phyloP scores from a whole-genome alignment of 768 basidiomycete species.

The Leccinum sublutescens region DNA sequence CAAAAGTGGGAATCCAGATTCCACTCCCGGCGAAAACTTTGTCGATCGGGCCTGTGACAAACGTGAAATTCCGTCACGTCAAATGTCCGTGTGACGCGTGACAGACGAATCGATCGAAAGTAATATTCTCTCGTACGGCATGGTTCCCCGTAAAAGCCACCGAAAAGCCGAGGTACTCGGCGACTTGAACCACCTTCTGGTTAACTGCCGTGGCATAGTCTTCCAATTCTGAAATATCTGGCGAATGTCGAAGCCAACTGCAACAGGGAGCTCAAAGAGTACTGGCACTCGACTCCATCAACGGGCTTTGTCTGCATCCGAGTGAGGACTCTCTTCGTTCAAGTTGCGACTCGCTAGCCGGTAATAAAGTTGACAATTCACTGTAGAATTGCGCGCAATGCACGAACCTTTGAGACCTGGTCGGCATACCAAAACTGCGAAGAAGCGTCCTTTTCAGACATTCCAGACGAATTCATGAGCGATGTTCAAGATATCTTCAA shows the following conservation, averaged over 20 bases:
- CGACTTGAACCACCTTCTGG: slow-evolving; percentile 7
- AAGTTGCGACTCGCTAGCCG: neutral
- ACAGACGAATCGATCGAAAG: too few species aligned
- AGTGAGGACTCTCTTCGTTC: slow-evolving; percentile 31
- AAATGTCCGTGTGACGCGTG: too few species aligned
- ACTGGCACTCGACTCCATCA: slow-evolving; percentile 19
- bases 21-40: too few species aligned
- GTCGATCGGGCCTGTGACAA: too few species aligned
- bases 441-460: slow-evolving; percentile 45
- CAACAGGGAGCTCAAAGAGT: slow-evolving; percentile 11
- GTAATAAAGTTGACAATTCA: slow-evolving; percentile 3
- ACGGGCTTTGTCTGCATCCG: slow-evolving; percentile 46
- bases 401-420: slow-evolving; percentile 52
- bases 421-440: slow-evolving; percentile 47
- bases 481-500: slow-evolving; percentile 42
- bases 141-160: neutral
- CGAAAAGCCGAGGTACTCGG: neutral
- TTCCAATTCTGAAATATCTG: neutral
- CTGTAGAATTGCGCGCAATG: slow-evolving; percentile 48
- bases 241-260: slow-evolving; percentile 21
- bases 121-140: neutral
- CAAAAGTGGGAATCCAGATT: too few species aligned
- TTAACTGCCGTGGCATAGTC: neutral
- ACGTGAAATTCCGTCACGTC: too few species aligned
- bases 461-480: slow-evolving; percentile 38